Percentiles rank a stretch among this genome's conserved stretches.
phyloP scores from a whole-genome alignment of 2,329 filamentous ascomycete genomes.

The Alternaria triticimaculans region DNA sequence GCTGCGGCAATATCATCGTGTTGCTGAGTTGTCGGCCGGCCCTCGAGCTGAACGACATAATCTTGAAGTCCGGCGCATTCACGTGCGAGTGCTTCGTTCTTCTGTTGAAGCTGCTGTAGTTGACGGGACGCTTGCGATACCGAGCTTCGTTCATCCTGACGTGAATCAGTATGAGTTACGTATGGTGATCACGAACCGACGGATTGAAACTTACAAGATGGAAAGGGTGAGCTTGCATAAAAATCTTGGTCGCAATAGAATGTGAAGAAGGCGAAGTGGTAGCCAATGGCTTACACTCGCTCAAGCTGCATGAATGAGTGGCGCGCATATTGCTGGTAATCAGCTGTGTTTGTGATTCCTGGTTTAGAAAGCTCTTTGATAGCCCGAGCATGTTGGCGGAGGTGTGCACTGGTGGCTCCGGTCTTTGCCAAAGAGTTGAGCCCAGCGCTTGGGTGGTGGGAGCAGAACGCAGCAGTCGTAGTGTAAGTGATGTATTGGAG shows the following conservation, averaged over 20 bases:
- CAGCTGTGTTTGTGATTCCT: neutral
- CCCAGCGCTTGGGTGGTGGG: neutral
- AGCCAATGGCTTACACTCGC: neutral
- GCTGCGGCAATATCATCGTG: neutral
- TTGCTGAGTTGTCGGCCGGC: neutral
- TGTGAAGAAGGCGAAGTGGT: neutral
- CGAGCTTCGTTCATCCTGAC: neutral
- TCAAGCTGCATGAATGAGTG: neutral
- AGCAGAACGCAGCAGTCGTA: neutral
- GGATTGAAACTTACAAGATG: neutral
- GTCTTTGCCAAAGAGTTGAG: neutral
- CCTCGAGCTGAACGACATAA: neutral
- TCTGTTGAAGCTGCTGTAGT: neutral
- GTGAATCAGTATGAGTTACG: neutral
- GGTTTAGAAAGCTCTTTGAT: neutral
- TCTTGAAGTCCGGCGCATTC: accelerated
- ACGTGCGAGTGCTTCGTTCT: neutral
- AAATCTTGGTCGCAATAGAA: neutral
- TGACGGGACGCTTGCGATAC: neutral
- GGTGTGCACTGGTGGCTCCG: neutral
- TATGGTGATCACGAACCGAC: neutral
- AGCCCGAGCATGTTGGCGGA: neutral
- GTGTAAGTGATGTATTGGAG: neutral
- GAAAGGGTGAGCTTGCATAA: neutral
- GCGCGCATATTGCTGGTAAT: neutral